Percentiles rank a stretch among this genome's conserved stretches.
phyloP scores from a whole-genome alignment of 331 rosid genomes.

The Malus hybrid region DNA sequence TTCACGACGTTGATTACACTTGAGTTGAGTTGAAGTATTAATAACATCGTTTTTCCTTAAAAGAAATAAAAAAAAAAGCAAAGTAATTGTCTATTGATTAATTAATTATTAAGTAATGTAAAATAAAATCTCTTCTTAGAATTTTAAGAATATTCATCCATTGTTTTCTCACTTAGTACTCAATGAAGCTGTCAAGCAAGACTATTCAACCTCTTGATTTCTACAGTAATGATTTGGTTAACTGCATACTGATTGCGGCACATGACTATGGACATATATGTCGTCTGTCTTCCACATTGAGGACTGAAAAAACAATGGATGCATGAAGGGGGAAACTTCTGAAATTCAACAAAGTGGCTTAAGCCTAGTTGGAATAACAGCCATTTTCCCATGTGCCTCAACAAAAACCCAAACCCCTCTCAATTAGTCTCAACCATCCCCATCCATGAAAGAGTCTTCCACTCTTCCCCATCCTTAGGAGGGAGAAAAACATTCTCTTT shows the following conservation, averaged over 20 bases:
- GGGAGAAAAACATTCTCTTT: neutral
- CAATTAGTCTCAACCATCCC: neutral
- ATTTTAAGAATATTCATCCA: neutral
- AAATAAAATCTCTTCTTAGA: neutral
- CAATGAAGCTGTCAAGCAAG: neutral
- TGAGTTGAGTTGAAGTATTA: too few relatives aligned
- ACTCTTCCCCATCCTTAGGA: neutral
- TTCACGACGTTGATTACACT: too few relatives aligned
- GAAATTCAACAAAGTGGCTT: slow-evolving; percentile 18
- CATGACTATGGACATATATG: slow-evolving; percentile 13
- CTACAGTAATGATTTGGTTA: slow-evolving; percentile 11
- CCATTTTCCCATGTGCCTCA: slow-evolving; percentile 25
- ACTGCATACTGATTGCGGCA: slow-evolving; percentile 4
- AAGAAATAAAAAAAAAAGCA: too few relatives aligned
- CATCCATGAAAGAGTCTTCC: neutral
- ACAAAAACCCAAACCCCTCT: neutral
- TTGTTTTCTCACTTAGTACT: neutral
- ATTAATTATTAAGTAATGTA: too few relatives aligned
- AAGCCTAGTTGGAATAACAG: slow-evolving; percentile 13
- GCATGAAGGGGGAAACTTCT: slow-evolving; percentile 31
- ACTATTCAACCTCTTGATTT: neutral
- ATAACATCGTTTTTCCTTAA: too few relatives aligned
- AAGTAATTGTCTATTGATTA: too few relatives aligned
- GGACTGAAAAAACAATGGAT: slow-evolving; percentile 4
- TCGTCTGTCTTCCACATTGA: slow-evolving; percentile 7